Percentiles rank a stretch among this genome's conserved stretches.
These are phyloP conservation scores for Scheffersomyces coipomensis DNA, from an alignment of 805 yeast species.

Conservation along the genomic window DNA sequence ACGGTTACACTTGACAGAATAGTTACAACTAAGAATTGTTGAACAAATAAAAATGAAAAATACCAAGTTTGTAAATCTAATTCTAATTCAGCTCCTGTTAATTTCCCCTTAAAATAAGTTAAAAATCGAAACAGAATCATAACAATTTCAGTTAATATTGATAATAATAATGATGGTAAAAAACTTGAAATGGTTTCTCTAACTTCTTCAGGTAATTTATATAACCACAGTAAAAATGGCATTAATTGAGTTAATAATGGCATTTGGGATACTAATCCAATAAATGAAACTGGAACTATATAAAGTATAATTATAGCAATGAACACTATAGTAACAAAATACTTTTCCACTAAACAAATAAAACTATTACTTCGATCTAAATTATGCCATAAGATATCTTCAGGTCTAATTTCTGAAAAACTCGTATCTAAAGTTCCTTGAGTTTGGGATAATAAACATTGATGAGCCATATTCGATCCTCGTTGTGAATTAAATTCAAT, in stretches of 20 bases:
- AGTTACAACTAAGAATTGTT: constrained; percentile 80
- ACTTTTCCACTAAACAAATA: constrained; percentile 34
- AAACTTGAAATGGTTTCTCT: constrained; percentile 58
- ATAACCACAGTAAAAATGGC: constrained; percentile 59
- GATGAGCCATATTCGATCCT: constrained; percentile 65
- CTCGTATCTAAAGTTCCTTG: constrained; percentile 44
- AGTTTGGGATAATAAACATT: constrained; percentile 46
- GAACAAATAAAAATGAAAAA: constrained; percentile 76
- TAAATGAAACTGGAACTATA: constrained; percentile 81
- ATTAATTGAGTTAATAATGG: constrained; percentile 61
- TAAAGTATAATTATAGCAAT: constrained; percentile 55
- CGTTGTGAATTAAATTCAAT: constrained; percentile 57
- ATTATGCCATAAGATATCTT: constrained; percentile 73
- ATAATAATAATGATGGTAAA: constrained; percentile 65
- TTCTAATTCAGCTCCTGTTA: constrained; percentile 64
- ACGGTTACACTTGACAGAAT: constrained; percentile 76
- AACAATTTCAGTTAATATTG: constrained; percentile 61
- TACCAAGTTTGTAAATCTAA: constrained; percentile 75
- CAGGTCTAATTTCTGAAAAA: constrained; percentile 56
- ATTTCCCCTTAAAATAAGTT: constrained; percentile 53
- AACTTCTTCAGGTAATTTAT: constrained; percentile 51
- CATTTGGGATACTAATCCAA: constrained; percentile 73
- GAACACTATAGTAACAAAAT: constrained; percentile 45
- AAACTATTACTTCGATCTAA: constrained; percentile 38
- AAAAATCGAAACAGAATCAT: constrained; percentile 56